Evolutionary conservation across 1,139 yeast genomes (phyloP), one percentile per base, ranked within the genome.

Genomic region (Hemisphaericaspora lyxosophila): DNA sequence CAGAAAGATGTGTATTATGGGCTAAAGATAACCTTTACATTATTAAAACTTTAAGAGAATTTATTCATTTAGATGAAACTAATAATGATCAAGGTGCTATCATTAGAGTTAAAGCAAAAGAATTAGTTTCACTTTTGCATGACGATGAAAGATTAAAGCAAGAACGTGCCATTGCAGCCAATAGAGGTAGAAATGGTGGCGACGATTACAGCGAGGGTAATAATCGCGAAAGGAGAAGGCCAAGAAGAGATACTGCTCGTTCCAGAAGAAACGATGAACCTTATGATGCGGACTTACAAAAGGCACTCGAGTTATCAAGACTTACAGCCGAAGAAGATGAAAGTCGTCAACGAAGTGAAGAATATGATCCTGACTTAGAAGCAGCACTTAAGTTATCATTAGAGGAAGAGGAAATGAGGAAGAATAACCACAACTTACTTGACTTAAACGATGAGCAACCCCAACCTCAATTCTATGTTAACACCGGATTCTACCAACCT

Each of bases 1-100:
- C 92, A 20, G 97, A 92, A 50, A 85, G 86, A 52, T 94, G 94
- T 54, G 96, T 92, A 7, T 70, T 84, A 38, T 92, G 99, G 99
- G 83, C 95, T 43, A 85, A 83, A 59, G 96, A 89, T 59, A 92
- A 92, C 59, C 63, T 92, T 38, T 92, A 89, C 62, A 76, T 92
- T 42, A 81, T 92, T 58, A 90, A 90, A 66, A 90, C 97, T 0
- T 73, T 92, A 51, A 77, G 96, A 42, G 98, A 94, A 59, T 92
- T 94, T 59, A 85, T 84, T 48, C 87, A 84, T 56, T 74, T 78
- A 36, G 97, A 92, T 57, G 95, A 87, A 40, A 55, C 67, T 11
- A 90, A 88, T 38, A 69, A 73, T 33, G 99, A 94, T 61, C 95
- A 88, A 53, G 98, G 99, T 14, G 86, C 88, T 7, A 78, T 88